A percentile compares a stretch with the other conserved stretches of the same genome.
These are phyloP conservation scores for Sphaerulina musiva DNA, from an alignment of 2,329 filamentous ascomycete genomes.

Conservation along the genomic window DNA sequence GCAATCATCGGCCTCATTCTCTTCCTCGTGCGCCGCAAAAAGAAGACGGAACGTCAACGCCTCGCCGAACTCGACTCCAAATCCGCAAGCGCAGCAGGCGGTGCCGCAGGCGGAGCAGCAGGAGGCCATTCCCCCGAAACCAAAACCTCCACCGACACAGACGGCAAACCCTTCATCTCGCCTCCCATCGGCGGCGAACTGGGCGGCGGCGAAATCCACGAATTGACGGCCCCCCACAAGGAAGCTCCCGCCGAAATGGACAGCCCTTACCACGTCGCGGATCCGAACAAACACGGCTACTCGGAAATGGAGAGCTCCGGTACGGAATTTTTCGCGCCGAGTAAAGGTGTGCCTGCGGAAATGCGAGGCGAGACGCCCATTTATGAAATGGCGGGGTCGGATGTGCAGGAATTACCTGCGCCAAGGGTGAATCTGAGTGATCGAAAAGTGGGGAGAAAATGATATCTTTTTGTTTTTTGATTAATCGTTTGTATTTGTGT, in stretches of 20 bases:
- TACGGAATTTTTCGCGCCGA: conserved; percentile 18
- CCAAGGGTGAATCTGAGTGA: conserved; percentile 7
- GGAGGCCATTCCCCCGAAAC: not conserved
- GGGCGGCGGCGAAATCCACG: conserved; percentile 31
- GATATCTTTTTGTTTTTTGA: not conserved
- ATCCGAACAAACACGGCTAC: conserved; percentile 32
- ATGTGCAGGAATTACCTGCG: conserved; percentile 25
- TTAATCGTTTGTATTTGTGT: not conserved
- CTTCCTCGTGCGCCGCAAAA: conserved; percentile 27
- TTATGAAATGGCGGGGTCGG: conserved; percentile 30
- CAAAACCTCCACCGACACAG: conserved; percentile 13
- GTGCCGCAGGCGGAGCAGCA: conserved; percentile 2
- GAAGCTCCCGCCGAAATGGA: conserved; percentile 29
- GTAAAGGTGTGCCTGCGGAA: conserved; percentile 20
- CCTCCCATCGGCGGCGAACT: conserved; percentile 32
- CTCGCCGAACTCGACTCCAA: conserved; percentile 31
- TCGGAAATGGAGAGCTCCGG: conserved; percentile 29
- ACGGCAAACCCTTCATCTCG: conserved; percentile 25
- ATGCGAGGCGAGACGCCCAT: conserved; percentile 27
- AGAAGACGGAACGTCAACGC: conserved; percentile 23
- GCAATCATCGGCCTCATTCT: conserved; percentile 26
- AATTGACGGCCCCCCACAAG: conserved; percentile 29
- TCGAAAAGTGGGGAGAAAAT: not conserved
- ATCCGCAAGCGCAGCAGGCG: conserved; percentile 13
- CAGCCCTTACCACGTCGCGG: conserved; percentile 23